Percentiles rank a stretch among this genome's conserved stretches.
phyloP scores from a whole-genome alignment of 352 stramenopile species.

The Globisporangium rhizosaccharum region DNA sequence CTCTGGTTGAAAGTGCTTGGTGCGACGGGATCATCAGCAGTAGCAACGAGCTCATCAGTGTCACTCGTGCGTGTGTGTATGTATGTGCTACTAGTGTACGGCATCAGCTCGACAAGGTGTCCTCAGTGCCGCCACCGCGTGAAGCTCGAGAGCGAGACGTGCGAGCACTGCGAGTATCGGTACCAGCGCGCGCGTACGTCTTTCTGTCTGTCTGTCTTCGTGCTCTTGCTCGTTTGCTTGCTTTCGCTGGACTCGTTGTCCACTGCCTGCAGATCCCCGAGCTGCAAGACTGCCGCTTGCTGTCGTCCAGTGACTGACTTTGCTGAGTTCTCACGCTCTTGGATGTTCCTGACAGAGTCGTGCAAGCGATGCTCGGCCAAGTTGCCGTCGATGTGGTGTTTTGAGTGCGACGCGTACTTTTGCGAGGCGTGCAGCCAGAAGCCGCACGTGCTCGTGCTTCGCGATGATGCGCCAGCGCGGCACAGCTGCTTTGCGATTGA shows the following conservation, averaged over 20 bases:
- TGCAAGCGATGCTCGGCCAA: conserved; percentile 36
- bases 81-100: conserved; percentile 36
- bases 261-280: neutral
- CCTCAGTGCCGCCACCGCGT: conserved; percentile 37
- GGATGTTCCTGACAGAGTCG: conserved; percentile 20
- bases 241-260: neutral
- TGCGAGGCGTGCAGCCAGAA: conserved; percentile 47
- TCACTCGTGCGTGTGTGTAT: neutral
- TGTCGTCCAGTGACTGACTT: too few species aligned
- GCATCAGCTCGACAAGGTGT: conserved; percentile 49
- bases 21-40: neutral
- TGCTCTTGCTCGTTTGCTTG: neutral
- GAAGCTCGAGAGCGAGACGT: conserved; percentile 24
- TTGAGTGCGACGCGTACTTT: conserved; percentile 60
- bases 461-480: conserved; percentile 15
- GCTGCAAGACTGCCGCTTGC: too few species aligned
- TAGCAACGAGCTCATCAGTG: conserved; percentile 3
- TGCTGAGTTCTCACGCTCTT: neutral
- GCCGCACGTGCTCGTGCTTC: conserved; percentile 46
- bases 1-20: neutral
- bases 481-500: conserved; percentile 60
- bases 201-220: too few species aligned
- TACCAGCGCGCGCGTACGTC: conserved; percentile 29
- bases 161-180: conserved; percentile 37
- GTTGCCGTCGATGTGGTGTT: conserved; percentile 52